Base-by-base conservation (phyloP, 2,329 filamentous ascomycete genomes). In the Diaporthe citriasiana region DNA sequence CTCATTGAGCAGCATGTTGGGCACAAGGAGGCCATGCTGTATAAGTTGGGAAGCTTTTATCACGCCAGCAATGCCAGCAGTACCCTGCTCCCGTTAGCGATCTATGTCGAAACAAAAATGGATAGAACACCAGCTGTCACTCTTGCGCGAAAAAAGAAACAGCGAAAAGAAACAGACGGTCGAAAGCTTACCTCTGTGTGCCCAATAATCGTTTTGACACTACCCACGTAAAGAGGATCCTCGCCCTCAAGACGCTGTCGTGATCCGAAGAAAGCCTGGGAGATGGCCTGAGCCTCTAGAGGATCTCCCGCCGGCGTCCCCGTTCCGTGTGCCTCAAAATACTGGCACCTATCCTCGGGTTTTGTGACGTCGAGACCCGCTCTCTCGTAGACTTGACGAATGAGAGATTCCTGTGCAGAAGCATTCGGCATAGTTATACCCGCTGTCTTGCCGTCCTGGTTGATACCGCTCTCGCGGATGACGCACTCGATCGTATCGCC, bases 371-470 rank as follows among this genome's bases (percentile, higher is more conserved):
- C 80, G 1, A 85, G 79, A 4, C 83, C 87, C 2, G 85, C 81
- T 22, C 75, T 78, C 0, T 40, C 63, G 75, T 89, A 89, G 0
- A 83, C 84, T 1, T 77, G 74, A 56, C 78, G 77, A 69, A 87
- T 87, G 0, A 87, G 76, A 0, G 65, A 73, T 1, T 79, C 79
- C 74, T 89, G 87, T 0, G 85, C 83, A 0, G 75, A 53, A 0
- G 78, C 72, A 53, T 76, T 87, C 0, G 87, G 87, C 56, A 82
- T 77, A 0, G 83, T 82, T 30, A 83, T 80, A 3, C 80, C 80
- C 9, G 71, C 51, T 1, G 87, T 82, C n/a, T 76, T 77, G 4
- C 88, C 89, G 74, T 90, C 87, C 13, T 82, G 81, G 74, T 87
- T 87, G 25, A 82, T 73, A 13, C 80, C 83, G 0, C 82, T 84